phyloP scores from a whole-genome alignment of 371 early-diverging fungal genomes.

The Phascolomyces articulosus region DNA sequence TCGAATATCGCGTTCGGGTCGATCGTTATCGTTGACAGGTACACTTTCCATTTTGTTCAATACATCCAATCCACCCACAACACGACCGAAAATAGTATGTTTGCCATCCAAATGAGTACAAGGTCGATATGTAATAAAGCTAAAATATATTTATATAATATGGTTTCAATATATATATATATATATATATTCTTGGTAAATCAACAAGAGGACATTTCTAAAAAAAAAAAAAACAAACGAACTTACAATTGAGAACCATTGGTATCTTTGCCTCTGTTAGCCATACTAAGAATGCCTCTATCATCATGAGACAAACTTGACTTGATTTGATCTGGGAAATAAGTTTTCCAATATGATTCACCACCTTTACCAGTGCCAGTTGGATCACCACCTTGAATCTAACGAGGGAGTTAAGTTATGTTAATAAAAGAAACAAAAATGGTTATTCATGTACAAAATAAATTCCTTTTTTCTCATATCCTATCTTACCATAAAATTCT shows the following conservation, averaged over 20 bases:
- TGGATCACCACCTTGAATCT: constrained; percentile 95
- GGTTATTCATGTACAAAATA: too few relatives aligned
- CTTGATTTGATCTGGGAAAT: constrained; percentile 86
- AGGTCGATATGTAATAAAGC: constrained; percentile 84
- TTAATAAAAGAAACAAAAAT: background rate
- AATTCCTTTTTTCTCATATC: background rate
- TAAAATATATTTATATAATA: constrained; percentile 61
- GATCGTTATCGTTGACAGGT: constrained; percentile 72
- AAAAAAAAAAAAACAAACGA: background rate
- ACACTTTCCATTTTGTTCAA: constrained; percentile 80
- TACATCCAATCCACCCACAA: constrained; percentile 85
- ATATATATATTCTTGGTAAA: too few relatives aligned
- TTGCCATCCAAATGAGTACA: constrained; percentile 87
- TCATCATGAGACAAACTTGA: constrained; percentile 73
- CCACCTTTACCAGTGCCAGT: constrained; percentile 92
- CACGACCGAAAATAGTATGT: constrained; percentile 90
- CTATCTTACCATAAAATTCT: constrained; percentile 80
- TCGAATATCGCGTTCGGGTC: constrained; percentile 71
- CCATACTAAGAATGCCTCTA: constrained; percentile 85
- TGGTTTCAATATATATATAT: background rate
- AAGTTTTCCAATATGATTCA: constrained; percentile 77
- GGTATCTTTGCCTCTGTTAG: constrained; percentile 88
- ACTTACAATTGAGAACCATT: constrained; percentile 90
- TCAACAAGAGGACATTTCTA: too few relatives aligned
- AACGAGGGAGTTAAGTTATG: background rate